phyloP scores from a whole-genome alignment of 352 stramenopile genomes.

The Phytophthora cactorum region DNA sequence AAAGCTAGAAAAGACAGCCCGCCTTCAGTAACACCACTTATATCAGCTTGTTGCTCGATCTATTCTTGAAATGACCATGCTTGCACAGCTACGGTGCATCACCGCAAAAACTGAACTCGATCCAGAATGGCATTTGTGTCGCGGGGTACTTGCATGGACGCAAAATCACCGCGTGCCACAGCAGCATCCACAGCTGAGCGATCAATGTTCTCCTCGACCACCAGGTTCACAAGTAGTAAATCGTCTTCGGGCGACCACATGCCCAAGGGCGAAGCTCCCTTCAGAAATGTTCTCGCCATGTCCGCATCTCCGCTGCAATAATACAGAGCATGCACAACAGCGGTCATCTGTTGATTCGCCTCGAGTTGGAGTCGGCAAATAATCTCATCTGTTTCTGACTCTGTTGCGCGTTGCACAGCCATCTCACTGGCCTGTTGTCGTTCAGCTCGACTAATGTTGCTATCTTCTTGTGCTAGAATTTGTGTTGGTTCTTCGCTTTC shows the following conservation, averaged over 20 bases:
- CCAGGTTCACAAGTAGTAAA: slow-evolving; percentile 38
- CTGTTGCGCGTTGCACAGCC: slow-evolving; percentile 19
- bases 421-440: neutral
- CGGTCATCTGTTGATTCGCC: slow-evolving; percentile 31
- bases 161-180: slow-evolving; percentile 40
- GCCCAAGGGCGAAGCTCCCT: slow-evolving; percentile 29
- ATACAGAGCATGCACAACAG: slow-evolving; percentile 52
- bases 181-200: slow-evolving; percentile 35
- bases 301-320: slow-evolving; percentile 41
- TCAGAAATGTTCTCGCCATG: slow-evolving; percentile 44
- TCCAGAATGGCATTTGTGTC: slow-evolving; percentile 38
- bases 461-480: neutral
- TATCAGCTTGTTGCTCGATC: too few species aligned
- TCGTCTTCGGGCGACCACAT: slow-evolving; percentile 66
- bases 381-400: slow-evolving; percentile 34
- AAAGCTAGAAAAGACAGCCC: too few species aligned
- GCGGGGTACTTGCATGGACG: slow-evolving; percentile 45
- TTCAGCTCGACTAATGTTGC: slow-evolving; percentile 1
- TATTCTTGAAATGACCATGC: too few species aligned
- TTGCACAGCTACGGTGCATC: neutral
- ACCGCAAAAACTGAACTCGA: slow-evolving; percentile 19
- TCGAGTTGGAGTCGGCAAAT: slow-evolving; percentile 44
- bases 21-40: neutral
- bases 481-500: slow-evolving; percentile 2
- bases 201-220: slow-evolving; percentile 31